These are phyloP conservation scores for Solanum pinnatisectum DNA, from an alignment of 257 asterid species.

Conservation along the genomic window DNA sequence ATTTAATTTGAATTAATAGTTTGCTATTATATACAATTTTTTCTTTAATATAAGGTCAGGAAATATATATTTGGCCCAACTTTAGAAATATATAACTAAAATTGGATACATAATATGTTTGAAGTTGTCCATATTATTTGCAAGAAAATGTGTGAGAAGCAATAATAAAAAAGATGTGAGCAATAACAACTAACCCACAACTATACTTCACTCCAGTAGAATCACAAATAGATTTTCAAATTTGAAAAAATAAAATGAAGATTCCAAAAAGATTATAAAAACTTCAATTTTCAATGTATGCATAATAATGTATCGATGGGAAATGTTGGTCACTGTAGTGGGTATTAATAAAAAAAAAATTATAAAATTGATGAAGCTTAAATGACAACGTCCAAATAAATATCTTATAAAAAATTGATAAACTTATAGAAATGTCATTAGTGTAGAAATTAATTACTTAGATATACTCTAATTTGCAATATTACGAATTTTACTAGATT, in stretches of 20 bases:
- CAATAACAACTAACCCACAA: neutral
- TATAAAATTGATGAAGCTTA: too few relatives aligned
- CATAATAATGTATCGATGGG: too few relatives aligned
- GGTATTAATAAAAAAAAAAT: too few relatives aligned
- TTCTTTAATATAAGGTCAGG: neutral
- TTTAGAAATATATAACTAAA: neutral
- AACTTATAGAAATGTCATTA: too few relatives aligned
- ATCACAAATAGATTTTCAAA: neutral
- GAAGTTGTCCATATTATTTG: neutral
- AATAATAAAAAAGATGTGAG: neutral
- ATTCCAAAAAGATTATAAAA: neutral
- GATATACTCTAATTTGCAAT: too few relatives aligned
- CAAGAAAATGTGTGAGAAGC: neutral
- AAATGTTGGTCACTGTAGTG: neutral
- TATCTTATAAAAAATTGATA: too few relatives aligned
- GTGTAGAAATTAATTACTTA: too few relatives aligned
- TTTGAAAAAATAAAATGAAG: too few relatives aligned
- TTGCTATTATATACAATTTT: too few relatives aligned
- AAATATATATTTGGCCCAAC: neutral
- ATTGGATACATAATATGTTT: neutral
- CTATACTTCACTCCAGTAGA: neutral
- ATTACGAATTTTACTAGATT: too few relatives aligned
- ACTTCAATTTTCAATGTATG: neutral
- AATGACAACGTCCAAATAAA: neutral
- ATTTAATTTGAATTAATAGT: too few relatives aligned